phyloP scores from a whole-genome alignment of 805 yeast species.

The Scheffersomyces lignosus region DNA sequence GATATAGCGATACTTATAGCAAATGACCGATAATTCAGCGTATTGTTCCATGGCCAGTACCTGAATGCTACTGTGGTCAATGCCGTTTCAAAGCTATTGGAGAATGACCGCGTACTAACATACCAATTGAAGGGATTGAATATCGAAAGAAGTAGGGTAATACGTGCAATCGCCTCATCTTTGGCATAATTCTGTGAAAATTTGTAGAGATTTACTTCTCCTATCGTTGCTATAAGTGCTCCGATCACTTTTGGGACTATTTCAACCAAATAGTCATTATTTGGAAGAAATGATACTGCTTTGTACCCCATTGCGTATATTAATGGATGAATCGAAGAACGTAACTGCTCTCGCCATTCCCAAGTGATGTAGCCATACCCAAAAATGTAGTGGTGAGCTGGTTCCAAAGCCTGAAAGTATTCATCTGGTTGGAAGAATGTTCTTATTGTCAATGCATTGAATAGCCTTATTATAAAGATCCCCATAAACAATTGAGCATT shows the following conservation, averaged over 20 bases:
- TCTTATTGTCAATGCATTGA: slow-evolving; percentile 60
- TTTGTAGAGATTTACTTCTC: slow-evolving; percentile 60
- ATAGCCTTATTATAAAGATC: slow-evolving; percentile 43
- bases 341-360: slow-evolving; percentile 83
- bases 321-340: slow-evolving; percentile 81
- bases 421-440: slow-evolving; percentile 98
- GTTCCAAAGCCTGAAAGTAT: slow-evolving; percentile 89
- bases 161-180: slow-evolving; percentile 34
- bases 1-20: slow-evolving; percentile 51
- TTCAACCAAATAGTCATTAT: slow-evolving; percentile 36
- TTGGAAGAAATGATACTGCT: slow-evolving; percentile 24
- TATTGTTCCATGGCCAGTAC: slow-evolving; percentile 66
- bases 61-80: slow-evolving; percentile 65
- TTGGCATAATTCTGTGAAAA: slow-evolving; percentile 43
- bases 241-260: slow-evolving; percentile 66
- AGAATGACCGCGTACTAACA: slow-evolving; percentile 76
- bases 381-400: slow-evolving; percentile 74
- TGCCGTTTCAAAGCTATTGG: slow-evolving; percentile 78
- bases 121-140: slow-evolving; percentile 80
- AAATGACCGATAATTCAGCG: slow-evolving; percentile 14
- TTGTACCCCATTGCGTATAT: slow-evolving; percentile 53
- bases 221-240: slow-evolving; percentile 67
- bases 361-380: slow-evolving; percentile 87
- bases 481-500: slow-evolving; percentile 5
- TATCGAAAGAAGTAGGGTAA: slow-evolving; percentile 52